These are phyloP conservation scores for Leccinum olivaceopallidum DNA, from an alignment of 768 basidiomycete genomes.

Conservation along the genomic window DNA sequence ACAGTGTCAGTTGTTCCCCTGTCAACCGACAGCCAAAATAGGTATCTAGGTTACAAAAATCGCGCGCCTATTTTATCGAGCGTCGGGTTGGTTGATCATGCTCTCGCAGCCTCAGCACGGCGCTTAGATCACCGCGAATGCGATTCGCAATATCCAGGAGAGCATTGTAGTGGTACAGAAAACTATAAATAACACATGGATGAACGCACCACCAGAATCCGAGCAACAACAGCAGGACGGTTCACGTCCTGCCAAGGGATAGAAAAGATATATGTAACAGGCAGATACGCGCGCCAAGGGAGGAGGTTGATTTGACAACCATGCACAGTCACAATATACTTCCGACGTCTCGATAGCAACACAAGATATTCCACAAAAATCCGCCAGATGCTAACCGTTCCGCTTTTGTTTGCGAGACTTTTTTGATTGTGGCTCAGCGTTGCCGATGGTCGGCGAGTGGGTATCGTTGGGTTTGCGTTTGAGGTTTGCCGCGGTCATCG, in stretches of 20 bases:
- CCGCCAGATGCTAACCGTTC: slow-evolving; percentile 43
- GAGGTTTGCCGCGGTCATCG: slow-evolving; percentile 47
- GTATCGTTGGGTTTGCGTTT: slow-evolving; percentile 54
- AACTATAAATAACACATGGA: slow-evolving; percentile 38
- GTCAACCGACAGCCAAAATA: slow-evolving; percentile 1
- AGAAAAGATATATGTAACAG: slow-evolving; percentile 33
- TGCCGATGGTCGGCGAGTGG: slow-evolving; percentile 53
- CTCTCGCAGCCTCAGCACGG: not conserved
- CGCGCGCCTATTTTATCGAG: slow-evolving; percentile 15
- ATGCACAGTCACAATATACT: slow-evolving; percentile 31
- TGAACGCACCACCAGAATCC: slow-evolving; percentile 28
- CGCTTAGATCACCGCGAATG: slow-evolving; percentile 9
- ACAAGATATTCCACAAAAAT: slow-evolving; percentile 36
- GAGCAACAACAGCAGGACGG: slow-evolving; percentile 22
- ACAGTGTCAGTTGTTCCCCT: not conserved
- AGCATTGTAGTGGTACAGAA: slow-evolving; percentile 35
- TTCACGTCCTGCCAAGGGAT: slow-evolving; percentile 28
- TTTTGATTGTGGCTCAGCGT: slow-evolving; percentile 45
- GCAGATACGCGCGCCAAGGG: slow-evolving; percentile 14
- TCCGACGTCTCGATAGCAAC: slow-evolving; percentile 31
- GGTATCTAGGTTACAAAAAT: slow-evolving; percentile 14
- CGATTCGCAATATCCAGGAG: slow-evolving; percentile 20
- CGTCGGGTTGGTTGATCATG: not conserved
- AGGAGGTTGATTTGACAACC: slow-evolving; percentile 16
- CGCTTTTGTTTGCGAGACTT: slow-evolving; percentile 60